Evolutionary conservation across 2,329 filamentous ascomycete species (phyloP).

Genomic region (Xylaria sp.): DNA sequence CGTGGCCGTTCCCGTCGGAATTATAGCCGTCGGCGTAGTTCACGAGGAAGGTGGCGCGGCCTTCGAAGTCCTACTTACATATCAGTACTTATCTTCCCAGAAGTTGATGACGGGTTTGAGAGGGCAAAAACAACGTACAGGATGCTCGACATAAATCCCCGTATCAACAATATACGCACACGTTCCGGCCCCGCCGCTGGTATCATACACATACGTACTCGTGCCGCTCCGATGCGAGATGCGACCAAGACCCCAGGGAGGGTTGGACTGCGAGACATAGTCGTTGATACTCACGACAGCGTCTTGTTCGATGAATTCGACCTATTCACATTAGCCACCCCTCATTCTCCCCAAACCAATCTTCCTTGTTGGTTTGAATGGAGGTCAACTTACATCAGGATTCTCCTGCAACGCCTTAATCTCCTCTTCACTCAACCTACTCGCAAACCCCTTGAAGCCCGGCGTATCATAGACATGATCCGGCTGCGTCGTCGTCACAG

Average conservation of each 20-base stretch:
- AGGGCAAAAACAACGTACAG: constrained; percentile 20
- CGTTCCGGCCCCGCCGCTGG: constrained; percentile 36
- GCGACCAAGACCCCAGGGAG: constrained; percentile 42
- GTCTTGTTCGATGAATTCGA: constrained; percentile 35
- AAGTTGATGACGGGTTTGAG: too few species aligned
- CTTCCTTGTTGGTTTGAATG: constrained; percentile 7
- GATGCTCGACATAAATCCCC: constrained; percentile 44
- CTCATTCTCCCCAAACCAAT: constrained; percentile 7
- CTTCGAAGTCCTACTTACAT: constrained; percentile 35
- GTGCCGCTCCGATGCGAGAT: constrained; percentile 38
- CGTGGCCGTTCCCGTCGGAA: constrained; percentile 38
- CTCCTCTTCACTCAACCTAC: constrained; percentile 39
- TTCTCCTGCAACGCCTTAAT: constrained; percentile 37
- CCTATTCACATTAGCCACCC: constrained; percentile 23
- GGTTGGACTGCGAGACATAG: constrained; percentile 32
- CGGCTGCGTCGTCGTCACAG: constrained; percentile 29
- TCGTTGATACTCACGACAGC: constrained; percentile 30
- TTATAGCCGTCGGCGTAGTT: constrained; percentile 33
- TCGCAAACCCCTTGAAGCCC: constrained; percentile 40
- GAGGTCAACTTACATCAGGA: constrained; percentile 31
- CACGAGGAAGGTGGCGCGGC: constrained; percentile 35
- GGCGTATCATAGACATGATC: constrained; percentile 31
- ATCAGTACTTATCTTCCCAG: too few species aligned
- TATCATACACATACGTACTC: constrained; percentile 39
- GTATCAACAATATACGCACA: constrained; percentile 53